Evolutionary conservation across 805 yeast species (phyloP).

Genomic region (Starmerella stigmatis): DNA sequence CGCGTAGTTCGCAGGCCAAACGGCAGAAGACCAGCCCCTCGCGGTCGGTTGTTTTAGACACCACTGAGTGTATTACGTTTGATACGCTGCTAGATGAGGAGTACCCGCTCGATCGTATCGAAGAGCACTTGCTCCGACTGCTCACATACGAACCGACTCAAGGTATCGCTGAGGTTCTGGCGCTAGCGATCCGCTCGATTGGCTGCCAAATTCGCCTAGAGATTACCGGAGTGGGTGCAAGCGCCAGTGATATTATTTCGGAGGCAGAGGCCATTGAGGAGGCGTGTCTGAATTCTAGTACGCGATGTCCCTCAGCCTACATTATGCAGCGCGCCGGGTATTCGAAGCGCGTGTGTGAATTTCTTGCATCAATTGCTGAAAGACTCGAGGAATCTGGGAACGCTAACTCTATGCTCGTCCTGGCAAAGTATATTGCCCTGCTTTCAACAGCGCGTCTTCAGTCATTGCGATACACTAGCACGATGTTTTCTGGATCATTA

Average conservation of each 20-base stretch:
- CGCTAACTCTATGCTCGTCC: constrained; percentile 1
- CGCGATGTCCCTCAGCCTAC: constrained; percentile 15
- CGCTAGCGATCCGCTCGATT: constrained; percentile 14
- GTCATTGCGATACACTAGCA: constrained; percentile 19
- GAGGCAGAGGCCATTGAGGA: constrained; percentile 10
- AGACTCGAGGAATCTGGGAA: constrained; percentile 12
- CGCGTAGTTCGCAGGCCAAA: background rate
- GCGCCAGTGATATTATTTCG: background rate
- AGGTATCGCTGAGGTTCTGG: constrained; percentile 20
- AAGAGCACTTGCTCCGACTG: constrained; percentile 21
- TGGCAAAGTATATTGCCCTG: constrained; percentile 5
- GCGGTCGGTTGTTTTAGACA: background rate
- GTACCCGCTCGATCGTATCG: constrained; percentile 19
- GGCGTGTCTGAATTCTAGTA: constrained; percentile 5
- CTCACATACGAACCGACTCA: constrained; percentile 20
- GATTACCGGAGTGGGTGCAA: constrained; percentile 2
- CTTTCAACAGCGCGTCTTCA: constrained; percentile 14
- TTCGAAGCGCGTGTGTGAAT: constrained; percentile 7
- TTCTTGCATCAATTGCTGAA: constrained; percentile 3
- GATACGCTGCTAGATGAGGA: constrained; percentile 19
- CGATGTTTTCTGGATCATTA: background rate
- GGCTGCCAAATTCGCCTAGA: constrained; percentile 14
- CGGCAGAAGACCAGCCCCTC: background rate
- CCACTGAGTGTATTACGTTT: constrained; percentile 15
- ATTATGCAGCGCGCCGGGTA: constrained; percentile 11